Base-by-base conservation (phyloP, 1,284 basidiomycete species). In the Ustilago curta region DNA sequence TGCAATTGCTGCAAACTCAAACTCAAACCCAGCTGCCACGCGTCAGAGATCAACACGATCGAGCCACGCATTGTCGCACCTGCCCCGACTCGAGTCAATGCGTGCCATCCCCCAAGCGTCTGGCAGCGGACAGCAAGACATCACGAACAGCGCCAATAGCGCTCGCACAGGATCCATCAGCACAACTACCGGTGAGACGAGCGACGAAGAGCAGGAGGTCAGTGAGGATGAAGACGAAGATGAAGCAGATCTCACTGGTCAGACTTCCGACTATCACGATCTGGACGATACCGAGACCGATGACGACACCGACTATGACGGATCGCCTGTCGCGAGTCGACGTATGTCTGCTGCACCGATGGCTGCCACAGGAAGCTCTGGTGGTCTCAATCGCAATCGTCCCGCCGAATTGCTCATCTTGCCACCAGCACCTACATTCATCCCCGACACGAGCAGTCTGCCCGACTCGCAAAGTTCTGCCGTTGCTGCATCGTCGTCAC, bases 41-140 rank as follows among this genome's bases (percentile, higher is more conserved):
- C 62, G 64, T 32, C 60, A 50, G 40, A 52, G 63, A 37, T 21
- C 63, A 42, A 32, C 56, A 4, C 61, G 66, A n/a, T 61, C 70
- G 1, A 72, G 55, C 42, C 40, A 59, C 35, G 67, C 69, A 12
- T 60, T 81, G 25, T 81, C 78, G 37, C 79, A 81, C 12, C 37
- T 81, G 45, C 79, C 79, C 4, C 68, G 79, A 23, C 73, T 81
- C 45, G 70, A 80, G 53, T 81, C 79, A 42, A 78, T 79, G 76
- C 69, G 70, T 16, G 58, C 65, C 23, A 59, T 70, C 23, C 35
- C 53, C 3, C 29, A 56, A 19, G 53, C 51, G 3, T 39, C 54
- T 9, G 47, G 57, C 44, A 42, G 32, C 21, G 50, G 53, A n/a
- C 42, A 45, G 18, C 42, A 45, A 21, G 32, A 47, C 9, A 49